Conservation (phyloP, 495 filamentous ascomycete species). For the Aspergillus sparsus region DNA sequence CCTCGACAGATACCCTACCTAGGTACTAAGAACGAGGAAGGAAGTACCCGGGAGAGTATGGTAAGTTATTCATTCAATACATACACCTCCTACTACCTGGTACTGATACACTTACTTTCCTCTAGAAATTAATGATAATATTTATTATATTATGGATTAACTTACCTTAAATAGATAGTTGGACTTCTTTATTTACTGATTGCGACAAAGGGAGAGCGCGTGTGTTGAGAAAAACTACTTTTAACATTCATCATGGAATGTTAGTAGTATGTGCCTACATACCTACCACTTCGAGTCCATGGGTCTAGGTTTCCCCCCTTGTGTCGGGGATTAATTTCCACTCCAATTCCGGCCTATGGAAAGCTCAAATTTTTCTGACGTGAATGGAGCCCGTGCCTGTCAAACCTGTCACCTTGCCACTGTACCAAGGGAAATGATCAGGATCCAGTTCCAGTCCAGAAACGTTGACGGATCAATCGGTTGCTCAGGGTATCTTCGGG, state of each 20-base stretch:
- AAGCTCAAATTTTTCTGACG: not conserved
- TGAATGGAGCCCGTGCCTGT: conserved; percentile 15
- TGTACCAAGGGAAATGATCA: not conserved
- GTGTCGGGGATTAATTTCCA: conserved; percentile 2
- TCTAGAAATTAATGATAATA: too few species aligned
- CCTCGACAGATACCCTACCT: not conserved
- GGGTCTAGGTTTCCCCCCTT: not conserved
- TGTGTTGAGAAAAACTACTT: too few species aligned
- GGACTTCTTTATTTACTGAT: too few species aligned
- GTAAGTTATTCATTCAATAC: not conserved
- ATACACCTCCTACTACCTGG: too few species aligned
- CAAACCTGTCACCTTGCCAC: conserved; percentile 17
- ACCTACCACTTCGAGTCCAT: not conserved
- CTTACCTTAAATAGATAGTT: not conserved
- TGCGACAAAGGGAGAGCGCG: not conserved
- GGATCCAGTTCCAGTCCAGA: not conserved
- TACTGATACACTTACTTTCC: too few species aligned
- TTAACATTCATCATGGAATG: not conserved
- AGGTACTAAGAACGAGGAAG: not conserved
- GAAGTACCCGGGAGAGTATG: not conserved
- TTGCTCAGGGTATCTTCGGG: not conserved
- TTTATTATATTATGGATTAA: not conserved
- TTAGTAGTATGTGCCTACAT: not conserved
- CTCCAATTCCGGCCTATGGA: not conserved
- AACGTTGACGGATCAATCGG: not conserved